phyloP scores from a whole-genome alignment of 2,329 filamentous ascomycete genomes.

The Golovinomyces cichoracearum region DNA sequence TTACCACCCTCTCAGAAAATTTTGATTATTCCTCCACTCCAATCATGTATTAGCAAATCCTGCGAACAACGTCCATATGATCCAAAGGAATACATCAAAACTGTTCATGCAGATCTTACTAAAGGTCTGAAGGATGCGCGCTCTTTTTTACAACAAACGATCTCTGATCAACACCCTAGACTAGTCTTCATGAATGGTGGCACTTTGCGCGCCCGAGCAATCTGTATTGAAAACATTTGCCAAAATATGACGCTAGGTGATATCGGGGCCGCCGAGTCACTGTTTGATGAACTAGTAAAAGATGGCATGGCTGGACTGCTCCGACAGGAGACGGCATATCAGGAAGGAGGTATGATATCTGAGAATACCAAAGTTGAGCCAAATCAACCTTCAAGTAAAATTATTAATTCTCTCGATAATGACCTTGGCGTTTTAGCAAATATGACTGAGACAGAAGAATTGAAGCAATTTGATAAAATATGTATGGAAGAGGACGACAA shows the following conservation, averaged over 20 bases:
- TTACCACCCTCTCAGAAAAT: constrained; percentile 33
- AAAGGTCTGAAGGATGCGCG: constrained; percentile 24
- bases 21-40: constrained; percentile 24
- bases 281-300: constrained; percentile 26
- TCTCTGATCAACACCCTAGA: constrained; percentile 19
- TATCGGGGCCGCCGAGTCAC: constrained; percentile 22
- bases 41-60: constrained; percentile 7
- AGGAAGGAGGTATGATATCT: not conserved
- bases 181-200: constrained; percentile 36
- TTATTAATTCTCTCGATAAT: too few species aligned
- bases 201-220: constrained; percentile 25
- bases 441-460: too few species aligned
- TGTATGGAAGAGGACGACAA: too few species aligned
- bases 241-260: constrained; percentile 26
- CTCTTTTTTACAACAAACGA: constrained; percentile 24
- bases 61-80: constrained; percentile 17
- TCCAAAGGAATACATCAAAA: constrained; percentile 20
- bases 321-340: constrained; percentile 1
- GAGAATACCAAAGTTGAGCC: too few species aligned
- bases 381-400: too few species aligned
- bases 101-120: constrained; percentile 24
- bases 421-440: too few species aligned
- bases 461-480: too few species aligned
- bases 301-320: constrained; percentile 21
- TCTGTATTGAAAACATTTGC: constrained; percentile 29